A percentile compares a stretch with the other conserved stretches of the same genome.
phyloP scores from a whole-genome alignment of 164 flowering plant species.

The Sedum album region DNA sequence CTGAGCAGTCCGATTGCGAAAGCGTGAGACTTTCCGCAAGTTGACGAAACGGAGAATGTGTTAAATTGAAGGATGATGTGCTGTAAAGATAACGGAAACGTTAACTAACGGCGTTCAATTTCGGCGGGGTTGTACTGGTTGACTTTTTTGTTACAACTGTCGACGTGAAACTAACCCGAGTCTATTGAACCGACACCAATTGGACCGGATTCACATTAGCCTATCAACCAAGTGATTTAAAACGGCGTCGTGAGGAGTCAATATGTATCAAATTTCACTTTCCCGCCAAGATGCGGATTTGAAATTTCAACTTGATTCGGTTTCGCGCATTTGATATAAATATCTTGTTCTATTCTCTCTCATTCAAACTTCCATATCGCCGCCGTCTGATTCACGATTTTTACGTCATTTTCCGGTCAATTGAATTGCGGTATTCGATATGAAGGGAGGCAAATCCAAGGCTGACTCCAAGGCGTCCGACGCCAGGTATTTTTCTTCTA shows the following conservation, averaged over 20 bases:
- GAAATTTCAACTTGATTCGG: not conserved
- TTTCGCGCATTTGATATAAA: not conserved
- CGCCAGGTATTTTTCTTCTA: not conserved
- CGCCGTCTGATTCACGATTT: not conserved
- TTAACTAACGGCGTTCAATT: not conserved
- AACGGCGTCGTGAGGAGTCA: not conserved
- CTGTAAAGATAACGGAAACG: not conserved
- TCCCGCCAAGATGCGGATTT: conserved; percentile 1
- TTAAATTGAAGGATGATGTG: not conserved
- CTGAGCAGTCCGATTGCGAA: not conserved
- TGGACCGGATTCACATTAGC: not conserved
- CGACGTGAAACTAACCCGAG: not conserved
- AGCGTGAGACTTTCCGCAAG: not conserved
- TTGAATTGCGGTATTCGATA: not conserved
- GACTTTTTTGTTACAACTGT: not conserved
- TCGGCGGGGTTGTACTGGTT: not conserved
- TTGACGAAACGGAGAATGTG: not conserved
- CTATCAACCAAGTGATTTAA: not conserved
- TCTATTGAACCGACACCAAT: not conserved
- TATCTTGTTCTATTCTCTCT: not conserved
- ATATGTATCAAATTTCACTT: not conserved
- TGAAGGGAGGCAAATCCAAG: conserved; percentile 7
- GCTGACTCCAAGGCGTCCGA: not conserved
- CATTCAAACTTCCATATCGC: not conserved
- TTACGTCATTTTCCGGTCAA: not conserved